Percentiles rank a stretch among this genome's conserved stretches.
phyloP scores from a whole-genome alignment of 352 stramenopile species.

The Phytophthora ramorum region DNA sequence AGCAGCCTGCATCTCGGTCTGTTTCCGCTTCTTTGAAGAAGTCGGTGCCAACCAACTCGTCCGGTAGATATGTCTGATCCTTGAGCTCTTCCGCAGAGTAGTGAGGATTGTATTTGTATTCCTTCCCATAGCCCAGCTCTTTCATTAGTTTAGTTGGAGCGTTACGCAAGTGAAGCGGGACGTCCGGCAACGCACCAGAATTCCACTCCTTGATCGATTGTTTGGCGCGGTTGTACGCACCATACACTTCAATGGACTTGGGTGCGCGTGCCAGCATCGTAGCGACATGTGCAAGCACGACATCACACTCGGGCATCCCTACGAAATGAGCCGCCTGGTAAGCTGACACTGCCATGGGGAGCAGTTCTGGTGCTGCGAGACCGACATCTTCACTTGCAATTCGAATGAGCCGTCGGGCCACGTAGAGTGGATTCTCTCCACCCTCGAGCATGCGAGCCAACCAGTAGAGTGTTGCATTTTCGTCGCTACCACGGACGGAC shows the following conservation, averaged over 20 bases:
- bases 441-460: conserved; percentile 87
- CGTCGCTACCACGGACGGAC: conserved; percentile 83
- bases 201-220: conserved; percentile 63
- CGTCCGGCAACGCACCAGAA: conserved; percentile 63
- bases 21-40: conserved; percentile 55
- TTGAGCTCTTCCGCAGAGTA: conserved; percentile 68
- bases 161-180: conserved; percentile 86
- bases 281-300: conserved; percentile 81
- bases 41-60: conserved; percentile 61
- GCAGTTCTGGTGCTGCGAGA: conserved; percentile 68
- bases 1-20: conserved; percentile 12
- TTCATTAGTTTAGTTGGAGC: conserved; percentile 84
- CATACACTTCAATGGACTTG: conserved; percentile 88
- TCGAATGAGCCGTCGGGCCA: conserved; percentile 82
- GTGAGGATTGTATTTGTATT: conserved; percentile 88
- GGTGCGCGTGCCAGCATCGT: conserved; percentile 80
- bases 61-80: conserved; percentile 87
- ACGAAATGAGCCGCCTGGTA: conserved; percentile 82
- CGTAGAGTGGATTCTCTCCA: conserved; percentile 85
- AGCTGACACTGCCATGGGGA: conserved; percentile 70
- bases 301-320: conserved; percentile 89
- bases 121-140: conserved; percentile 75
- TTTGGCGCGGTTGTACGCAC: conserved; percentile 84
- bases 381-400: conserved; percentile 89
- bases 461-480: conserved; percentile 87